Conservation (phyloP, 2,329 filamentous ascomycete genomes). For the Keithomyces neogunnii region DNA sequence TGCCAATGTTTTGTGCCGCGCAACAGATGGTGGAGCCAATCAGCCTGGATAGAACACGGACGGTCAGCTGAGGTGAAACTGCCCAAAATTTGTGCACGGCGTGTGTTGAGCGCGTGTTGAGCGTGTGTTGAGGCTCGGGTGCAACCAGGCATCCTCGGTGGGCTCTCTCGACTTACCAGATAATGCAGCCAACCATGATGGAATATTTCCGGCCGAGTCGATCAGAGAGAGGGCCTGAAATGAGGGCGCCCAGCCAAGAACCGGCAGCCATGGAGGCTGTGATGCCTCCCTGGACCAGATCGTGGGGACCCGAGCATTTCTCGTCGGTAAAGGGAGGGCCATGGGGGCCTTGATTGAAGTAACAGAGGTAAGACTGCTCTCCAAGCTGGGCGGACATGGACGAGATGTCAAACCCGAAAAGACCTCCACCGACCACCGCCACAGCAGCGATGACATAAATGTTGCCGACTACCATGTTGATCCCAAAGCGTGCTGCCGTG, state of each 20-base stretch:
- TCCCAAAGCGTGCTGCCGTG: background rate
- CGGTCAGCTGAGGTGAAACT: background rate
- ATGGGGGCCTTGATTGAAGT: conserved; percentile 27
- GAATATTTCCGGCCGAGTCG: conserved; percentile 39
- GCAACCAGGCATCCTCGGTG: background rate
- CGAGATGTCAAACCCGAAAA: conserved; percentile 61
- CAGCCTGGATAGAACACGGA: conserved; percentile 24
- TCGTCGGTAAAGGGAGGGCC: conserved; percentile 21
- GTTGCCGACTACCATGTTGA: conserved; percentile 21
- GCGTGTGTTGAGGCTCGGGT: background rate
- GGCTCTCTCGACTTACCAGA: conserved; percentile 33
- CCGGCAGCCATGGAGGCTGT: conserved; percentile 43
- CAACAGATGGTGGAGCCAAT: conserved; percentile 38
- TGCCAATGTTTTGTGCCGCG: conserved; percentile 37
- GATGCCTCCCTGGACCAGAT: conserved; percentile 42
- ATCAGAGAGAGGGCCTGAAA: conserved; percentile 41
- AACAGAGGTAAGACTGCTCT: conserved; percentile 28
- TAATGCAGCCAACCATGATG: conserved; percentile 40
- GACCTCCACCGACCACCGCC: conserved; percentile 29
- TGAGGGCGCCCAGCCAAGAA: conserved; percentile 39
- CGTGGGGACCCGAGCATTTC: conserved; percentile 24
- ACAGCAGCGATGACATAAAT: conserved; percentile 27
- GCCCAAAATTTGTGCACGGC: background rate
- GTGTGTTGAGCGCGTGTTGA: background rate
- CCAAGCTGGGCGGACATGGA: conserved; percentile 41